Evolutionary conservation across 2,329 filamentous ascomycete genomes (phyloP).

Genomic region (Dactylella cylindrospora): DNA sequence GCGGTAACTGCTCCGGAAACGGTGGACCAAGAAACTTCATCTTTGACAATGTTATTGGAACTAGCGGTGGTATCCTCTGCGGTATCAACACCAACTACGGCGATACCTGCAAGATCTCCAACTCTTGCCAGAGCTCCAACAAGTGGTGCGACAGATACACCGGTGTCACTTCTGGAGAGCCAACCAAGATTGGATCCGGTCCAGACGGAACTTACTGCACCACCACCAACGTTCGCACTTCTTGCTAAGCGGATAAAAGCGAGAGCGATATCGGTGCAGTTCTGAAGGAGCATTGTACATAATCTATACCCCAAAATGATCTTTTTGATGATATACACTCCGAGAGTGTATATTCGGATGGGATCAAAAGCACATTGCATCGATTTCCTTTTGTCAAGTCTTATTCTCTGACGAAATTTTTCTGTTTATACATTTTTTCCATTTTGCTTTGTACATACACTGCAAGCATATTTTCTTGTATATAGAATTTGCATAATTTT

Average conservation of each 20-base stretch:
- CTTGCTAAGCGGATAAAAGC: slow-evolving; percentile 38
- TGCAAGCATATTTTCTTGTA: too few species aligned
- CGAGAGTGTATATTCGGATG: too few species aligned
- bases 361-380: too few species aligned
- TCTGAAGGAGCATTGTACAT: too few species aligned
- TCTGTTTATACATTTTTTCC: too few species aligned
- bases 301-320: too few species aligned
- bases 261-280: too few species aligned
- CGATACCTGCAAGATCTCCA: slow-evolving; percentile 47
- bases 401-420: too few species aligned
- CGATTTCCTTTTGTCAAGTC: too few species aligned
- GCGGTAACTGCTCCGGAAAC: slow-evolving; percentile 55
- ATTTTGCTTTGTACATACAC: too few species aligned
- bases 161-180: slow-evolving; percentile 53
- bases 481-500: too few species aligned
- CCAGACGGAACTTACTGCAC: slow-evolving; percentile 52
- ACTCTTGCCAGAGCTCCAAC: slow-evolving; percentile 50
- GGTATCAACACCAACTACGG: slow-evolving; percentile 55
- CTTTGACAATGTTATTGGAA: slow-evolving; percentile 54
- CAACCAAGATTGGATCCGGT: slow-evolving; percentile 52
- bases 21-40: slow-evolving; percentile 51
- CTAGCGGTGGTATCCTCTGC: slow-evolving; percentile 53
- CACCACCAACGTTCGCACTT: slow-evolving; percentile 41
- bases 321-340: too few species aligned
- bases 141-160: slow-evolving; percentile 52